Conservation (phyloP, 768 basidiomycete species). For the Phlebiopsis gigantea region DNA sequence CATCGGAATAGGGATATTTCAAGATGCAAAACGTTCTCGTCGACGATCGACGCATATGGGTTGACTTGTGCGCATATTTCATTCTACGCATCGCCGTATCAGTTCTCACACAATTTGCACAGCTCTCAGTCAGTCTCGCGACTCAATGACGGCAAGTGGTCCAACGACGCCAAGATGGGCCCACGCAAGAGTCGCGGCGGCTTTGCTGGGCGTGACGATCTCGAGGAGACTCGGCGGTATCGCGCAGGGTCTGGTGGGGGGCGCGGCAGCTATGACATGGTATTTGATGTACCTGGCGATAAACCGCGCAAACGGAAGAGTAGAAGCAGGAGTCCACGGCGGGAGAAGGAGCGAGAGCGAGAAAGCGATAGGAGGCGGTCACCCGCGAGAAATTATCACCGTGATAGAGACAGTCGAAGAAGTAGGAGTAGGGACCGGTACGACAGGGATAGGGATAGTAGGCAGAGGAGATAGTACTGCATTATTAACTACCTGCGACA, state of each 20-base stretch:
- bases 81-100: conserved; percentile 6
- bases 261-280: conserved; percentile 62
- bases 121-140: conserved; percentile 94
- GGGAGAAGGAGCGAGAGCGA: conserved; percentile 22
- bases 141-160: conserved; percentile 68
- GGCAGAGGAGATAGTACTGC: background rate
- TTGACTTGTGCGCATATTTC: conserved; percentile 81
- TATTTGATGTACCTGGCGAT: conserved; percentile 65
- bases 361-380: conserved; percentile 15
- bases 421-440: conserved; percentile 24
- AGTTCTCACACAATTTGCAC: conserved; percentile 18
- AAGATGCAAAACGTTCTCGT: conserved; percentile 99
- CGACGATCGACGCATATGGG: conserved; percentile 97
- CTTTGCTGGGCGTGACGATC: conserved; percentile 72
- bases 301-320: conserved; percentile 45
- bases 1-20: conserved; percentile 82
- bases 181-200: conserved; percentile 31
- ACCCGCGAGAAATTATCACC: too few relatives aligned
- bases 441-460: conserved; percentile 1
- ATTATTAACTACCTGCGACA: background rate
- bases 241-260: conserved; percentile 36
- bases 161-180: conserved; percentile 63
- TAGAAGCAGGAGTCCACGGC: conserved; percentile 31
- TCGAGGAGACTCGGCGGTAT: conserved; percentile 70
- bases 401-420: conserved; percentile 16